These are phyloP conservation scores for Colletotrichum neosansevieriae DNA, from an alignment of 2,329 filamentous ascomycete genomes.

Conservation along the genomic window DNA sequence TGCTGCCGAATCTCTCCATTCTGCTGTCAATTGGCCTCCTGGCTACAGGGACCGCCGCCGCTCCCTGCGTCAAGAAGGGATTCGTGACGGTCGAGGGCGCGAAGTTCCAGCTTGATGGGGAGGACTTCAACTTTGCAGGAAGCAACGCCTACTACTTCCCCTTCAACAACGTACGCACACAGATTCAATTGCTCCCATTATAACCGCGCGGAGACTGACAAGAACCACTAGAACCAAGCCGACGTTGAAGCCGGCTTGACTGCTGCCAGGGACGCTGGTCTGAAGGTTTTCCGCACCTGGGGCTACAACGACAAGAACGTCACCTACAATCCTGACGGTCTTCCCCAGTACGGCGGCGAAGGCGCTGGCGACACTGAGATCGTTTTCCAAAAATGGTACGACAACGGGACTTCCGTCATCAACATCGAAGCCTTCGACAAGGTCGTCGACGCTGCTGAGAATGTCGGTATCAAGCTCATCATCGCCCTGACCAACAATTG, in stretches of 20 bases:
- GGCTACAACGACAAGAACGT: conserved; percentile 69
- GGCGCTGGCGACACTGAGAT: conserved; percentile 58
- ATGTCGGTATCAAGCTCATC: conserved; percentile 62
- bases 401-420: conserved; percentile 60
- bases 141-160: conserved; percentile 70
- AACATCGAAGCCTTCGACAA: conserved; percentile 59
- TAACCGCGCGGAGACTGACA: background rate
- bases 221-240: conserved; percentile 54
- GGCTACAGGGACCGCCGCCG: conserved; percentile 33
- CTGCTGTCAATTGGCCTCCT: conserved; percentile 39
- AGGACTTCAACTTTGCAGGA: conserved; percentile 68
- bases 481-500: conserved; percentile 66
- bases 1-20: conserved; percentile 28
- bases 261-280: conserved; percentile 60
- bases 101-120: conserved; percentile 65
- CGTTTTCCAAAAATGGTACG: conserved; percentile 59
- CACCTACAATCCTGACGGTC: conserved; percentile 57
- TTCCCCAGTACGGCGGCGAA: conserved; percentile 65
- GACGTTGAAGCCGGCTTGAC: conserved; percentile 60
- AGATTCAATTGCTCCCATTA: background rate
- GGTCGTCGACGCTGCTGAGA: conserved; percentile 61
- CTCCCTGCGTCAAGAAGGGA: conserved; percentile 46
- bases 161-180: conserved; percentile 59
- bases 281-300: conserved; percentile 68
- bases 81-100: conserved; percentile 63